phyloP scores from a whole-genome alignment of 2,329 filamentous ascomycete genomes.

The Aspergillus glaucus region DNA sequence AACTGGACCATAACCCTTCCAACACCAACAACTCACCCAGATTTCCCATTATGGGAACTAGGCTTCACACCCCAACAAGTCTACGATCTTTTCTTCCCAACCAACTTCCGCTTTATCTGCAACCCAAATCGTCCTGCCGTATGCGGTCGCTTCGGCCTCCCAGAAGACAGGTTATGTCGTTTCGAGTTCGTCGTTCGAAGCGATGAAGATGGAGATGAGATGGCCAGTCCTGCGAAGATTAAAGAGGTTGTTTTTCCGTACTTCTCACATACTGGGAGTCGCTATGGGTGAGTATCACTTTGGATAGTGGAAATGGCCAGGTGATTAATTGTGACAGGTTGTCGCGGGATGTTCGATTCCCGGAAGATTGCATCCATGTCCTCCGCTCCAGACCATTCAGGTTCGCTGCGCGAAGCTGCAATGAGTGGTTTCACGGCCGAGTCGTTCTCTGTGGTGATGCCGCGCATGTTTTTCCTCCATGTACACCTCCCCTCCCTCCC shows the following conservation, averaged over 20 bases:
- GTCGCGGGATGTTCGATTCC: conserved; percentile 28
- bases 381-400: conserved; percentile 42
- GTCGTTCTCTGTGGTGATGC: conserved; percentile 45
- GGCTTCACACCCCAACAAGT: conserved; percentile 43
- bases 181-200: conserved; percentile 28
- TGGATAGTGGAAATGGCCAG: conserved; percentile 20
- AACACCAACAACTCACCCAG: conserved; percentile 42
- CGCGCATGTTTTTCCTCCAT: conserved; percentile 50
- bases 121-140: conserved; percentile 39
- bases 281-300: conserved; percentile 17
- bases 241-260: conserved; percentile 20
- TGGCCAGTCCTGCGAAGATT: conserved; percentile 18
- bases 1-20: conserved; percentile 42
- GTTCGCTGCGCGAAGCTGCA: conserved; percentile 43
- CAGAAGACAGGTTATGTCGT: conserved; percentile 36
- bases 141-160: conserved; percentile 40
- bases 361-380: conserved; percentile 43
- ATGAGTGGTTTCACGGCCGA: conserved; percentile 40
- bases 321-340: conserved; percentile 20
- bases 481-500: conserved; percentile 14
- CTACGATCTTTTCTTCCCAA: conserved; percentile 45
- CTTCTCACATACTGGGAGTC: conserved; percentile 19
- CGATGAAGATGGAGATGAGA: conserved; percentile 22
- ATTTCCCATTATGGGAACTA: conserved; percentile 44
- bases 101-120: conserved; percentile 41